Evolutionary conservation across 164 flowering plant genomes (phyloP).

Genomic region (Berberis thunbergii): DNA sequence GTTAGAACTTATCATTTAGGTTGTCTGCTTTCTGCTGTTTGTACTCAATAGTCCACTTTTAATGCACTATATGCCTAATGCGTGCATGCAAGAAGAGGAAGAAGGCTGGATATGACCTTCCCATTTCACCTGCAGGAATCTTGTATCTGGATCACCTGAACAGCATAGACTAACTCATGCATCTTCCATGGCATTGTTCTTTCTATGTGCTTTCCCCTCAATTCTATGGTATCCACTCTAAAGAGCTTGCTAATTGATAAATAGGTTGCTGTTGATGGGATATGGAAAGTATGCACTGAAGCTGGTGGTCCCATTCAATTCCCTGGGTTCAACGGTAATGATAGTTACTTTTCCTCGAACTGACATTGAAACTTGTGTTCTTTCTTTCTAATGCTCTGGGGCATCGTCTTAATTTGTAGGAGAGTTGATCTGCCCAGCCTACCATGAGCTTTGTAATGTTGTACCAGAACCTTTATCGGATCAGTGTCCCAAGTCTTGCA

Average conservation of each 20-base stretch:
- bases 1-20: background rate
- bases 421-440: constrained; percentile 80
- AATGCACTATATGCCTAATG: too few relatives aligned
- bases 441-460: constrained; percentile 73
- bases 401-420: constrained; percentile 30
- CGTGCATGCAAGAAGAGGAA: too few relatives aligned
- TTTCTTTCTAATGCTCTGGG: background rate
- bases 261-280: constrained; percentile 95
- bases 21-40: too few relatives aligned
- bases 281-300: constrained; percentile 87
- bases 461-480: constrained; percentile 30
- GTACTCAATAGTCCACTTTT: too few relatives aligned
- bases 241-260: constrained; percentile 1
- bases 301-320: constrained; percentile 82
- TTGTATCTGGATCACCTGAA: too few relatives aligned
- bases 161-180: too few relatives aligned
- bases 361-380: background rate
- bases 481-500: constrained; percentile 74
- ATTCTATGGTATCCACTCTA: background rate
- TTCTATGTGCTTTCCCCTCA: background rate
- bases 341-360: background rate
- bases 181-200: background rate
- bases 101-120: too few relatives aligned
- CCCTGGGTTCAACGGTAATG: constrained; percentile 80
- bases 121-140: too few relatives aligned